Percentiles rank a stretch among this genome's conserved stretches.
phyloP scores from a whole-genome alignment of 129 eudicot species.

The Deinandra increscens region DNA sequence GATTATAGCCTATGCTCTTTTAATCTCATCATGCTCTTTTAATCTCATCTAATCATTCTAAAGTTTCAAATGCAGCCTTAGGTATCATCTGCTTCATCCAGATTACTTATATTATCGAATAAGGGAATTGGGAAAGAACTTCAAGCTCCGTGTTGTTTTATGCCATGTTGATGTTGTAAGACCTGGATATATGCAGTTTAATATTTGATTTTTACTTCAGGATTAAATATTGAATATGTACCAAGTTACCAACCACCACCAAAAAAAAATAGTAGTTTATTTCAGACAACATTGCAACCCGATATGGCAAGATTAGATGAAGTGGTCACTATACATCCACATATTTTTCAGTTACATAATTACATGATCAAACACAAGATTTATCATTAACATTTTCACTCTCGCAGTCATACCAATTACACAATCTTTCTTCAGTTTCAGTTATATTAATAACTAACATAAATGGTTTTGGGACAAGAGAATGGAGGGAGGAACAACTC shows the following conservation, averaged over 20 bases:
- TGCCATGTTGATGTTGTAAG: slow-evolving; percentile 98
- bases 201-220: neutral
- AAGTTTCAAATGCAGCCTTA: slow-evolving; percentile 53
- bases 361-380: neutral
- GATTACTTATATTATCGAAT: slow-evolving; percentile 93
- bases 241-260: too few species aligned
- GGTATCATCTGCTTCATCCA: slow-evolving; percentile 97
- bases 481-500: neutral
- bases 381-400: neutral
- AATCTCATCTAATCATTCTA: neutral
- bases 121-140: slow-evolving; percentile 82
- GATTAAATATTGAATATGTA: slow-evolving; percentile 3
- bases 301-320: slow-evolving; percentile 10
- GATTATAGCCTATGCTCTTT: neutral
- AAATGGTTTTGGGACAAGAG: neutral
- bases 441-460: neutral
- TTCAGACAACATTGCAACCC: neutral
- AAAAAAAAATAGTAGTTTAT: neutral
- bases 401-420: neutral
- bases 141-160: slow-evolving; percentile 81
- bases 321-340: neutral
- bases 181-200: neutral
- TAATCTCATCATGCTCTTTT: neutral
- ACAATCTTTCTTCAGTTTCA: neutral
- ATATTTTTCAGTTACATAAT: neutral